Evolutionary conservation across 2,329 filamentous ascomycete species (phyloP), one percentile per base, ranked within the genome.

Genomic region (Nemania abortiva): DNA sequence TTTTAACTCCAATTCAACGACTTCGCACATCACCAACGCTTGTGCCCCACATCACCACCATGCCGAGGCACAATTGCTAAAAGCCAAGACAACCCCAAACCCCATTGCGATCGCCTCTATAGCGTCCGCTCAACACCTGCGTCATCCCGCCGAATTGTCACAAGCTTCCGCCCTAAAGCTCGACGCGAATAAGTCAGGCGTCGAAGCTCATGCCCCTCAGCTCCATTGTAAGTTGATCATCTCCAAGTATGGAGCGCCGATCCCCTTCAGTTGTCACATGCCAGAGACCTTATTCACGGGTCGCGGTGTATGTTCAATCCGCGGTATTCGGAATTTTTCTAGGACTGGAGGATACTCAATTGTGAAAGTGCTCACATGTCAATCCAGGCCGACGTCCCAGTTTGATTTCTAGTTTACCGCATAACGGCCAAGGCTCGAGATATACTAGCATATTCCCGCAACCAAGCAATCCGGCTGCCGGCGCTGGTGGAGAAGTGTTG

Each of bases 161-260:
- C 74, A 75, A 47, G 64, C 72, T 47, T 72, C 77, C 18, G 54
- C 72, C 58, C 65, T 67, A 39, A 69, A 68, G 45, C 72, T 74
- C 71, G 74, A 77, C 68, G 70, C 75, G 63, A 74, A 64, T 45
- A 66, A 72, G 49, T 68, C 70, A 59, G 72, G 68, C 60, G 69
- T 79, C 55, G 82, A 85, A 50, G 80, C 79, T 75, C 84, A 86
- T 72, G 80, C 83, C 66, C 81, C 84, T 72, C 83, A 84, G 76
- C 79, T 84, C 75, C 79, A 84, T 72, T 84, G 84, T 86, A 82
- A 83, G 84, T 82, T 59, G 59, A 62, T 60, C 54, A 63, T 70
- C 58, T 58, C 63, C 54, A 66, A 15, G 24, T 45, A 27, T 37
- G 24, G 66, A 61, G 66, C 15, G 45, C 50, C 39, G 47, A 13